Conservation (phyloP, 192 early-diverging fungal genomes). For the Backusella tarrabulga region DNA sequence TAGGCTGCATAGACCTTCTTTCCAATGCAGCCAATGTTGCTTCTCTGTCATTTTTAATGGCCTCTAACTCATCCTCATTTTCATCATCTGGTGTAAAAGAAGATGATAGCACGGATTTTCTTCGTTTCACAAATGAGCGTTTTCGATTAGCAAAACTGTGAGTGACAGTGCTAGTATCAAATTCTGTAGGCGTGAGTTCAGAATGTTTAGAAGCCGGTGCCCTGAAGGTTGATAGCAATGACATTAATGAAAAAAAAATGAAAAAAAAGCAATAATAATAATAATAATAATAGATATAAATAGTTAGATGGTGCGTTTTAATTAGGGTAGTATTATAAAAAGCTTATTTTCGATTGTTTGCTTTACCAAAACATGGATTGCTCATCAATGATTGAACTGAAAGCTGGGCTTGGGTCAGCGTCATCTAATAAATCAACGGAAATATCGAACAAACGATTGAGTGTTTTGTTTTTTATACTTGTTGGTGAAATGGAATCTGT, state of each 20-base stretch:
- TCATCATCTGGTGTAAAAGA: slow-evolving; percentile 23
- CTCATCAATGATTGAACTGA: background rate
- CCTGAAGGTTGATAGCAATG: slow-evolving; percentile 4
- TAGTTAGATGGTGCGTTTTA: background rate
- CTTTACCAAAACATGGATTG: background rate
- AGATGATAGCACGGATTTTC: slow-evolving; percentile 30
- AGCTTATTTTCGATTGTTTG: background rate
- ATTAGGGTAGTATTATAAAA: background rate
- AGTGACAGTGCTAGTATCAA: slow-evolving; percentile 13
- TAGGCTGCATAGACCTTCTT: slow-evolving; percentile 7
- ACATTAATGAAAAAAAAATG: background rate
- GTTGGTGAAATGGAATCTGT: background rate
- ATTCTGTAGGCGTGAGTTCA: slow-evolving; percentile 32
- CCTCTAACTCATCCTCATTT: background rate
- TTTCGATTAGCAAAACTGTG: slow-evolving; percentile 15
- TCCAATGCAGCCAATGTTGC: slow-evolving; percentile 19
- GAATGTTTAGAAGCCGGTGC: slow-evolving; percentile 32
- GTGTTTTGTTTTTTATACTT: background rate
- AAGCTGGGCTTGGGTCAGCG: background rate
- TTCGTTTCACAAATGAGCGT: slow-evolving; percentile 18
- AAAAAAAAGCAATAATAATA: background rate
- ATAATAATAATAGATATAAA: background rate
- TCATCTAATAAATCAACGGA: background rate
- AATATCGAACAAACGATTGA: background rate
- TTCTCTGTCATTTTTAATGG: slow-evolving; percentile 15